These are phyloP conservation scores for Trichophyton mentagrophytes DNA, from an alignment of 2,329 filamentous ascomycete genomes.

Conservation along the genomic window DNA sequence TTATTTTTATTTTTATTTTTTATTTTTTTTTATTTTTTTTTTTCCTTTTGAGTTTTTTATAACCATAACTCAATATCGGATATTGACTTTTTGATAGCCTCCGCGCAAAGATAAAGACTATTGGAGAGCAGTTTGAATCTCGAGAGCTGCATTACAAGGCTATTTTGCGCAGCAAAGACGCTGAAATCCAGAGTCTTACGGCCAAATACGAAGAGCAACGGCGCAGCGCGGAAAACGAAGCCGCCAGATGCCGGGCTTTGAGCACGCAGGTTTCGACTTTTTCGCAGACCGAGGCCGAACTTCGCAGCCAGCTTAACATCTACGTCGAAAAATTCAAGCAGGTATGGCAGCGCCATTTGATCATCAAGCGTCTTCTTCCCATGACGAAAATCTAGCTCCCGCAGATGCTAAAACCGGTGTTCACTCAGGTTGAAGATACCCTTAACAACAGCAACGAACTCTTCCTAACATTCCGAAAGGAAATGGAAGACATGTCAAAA, in stretches of 20 bases:
- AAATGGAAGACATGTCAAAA: slow-evolving; percentile 99
- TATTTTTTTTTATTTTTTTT: no score
- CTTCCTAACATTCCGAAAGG: slow-evolving; percentile 91
- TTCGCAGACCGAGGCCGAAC: slow-evolving; percentile 86
- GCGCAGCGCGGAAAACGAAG: slow-evolving; percentile 73
- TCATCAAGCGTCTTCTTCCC: neutral
- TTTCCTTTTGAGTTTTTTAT: neutral
- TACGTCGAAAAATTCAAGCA: slow-evolving; percentile 99
- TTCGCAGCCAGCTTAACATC: slow-evolving; percentile 89
- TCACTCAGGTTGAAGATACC: slow-evolving; percentile 80
- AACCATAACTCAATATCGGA: slow-evolving; percentile 5
- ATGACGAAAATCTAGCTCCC: neutral
- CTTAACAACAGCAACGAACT: slow-evolving; percentile 97
- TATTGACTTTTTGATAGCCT: slow-evolving; percentile 29
- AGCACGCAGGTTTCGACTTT: slow-evolving; percentile 90
- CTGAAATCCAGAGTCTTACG: slow-evolving; percentile 86
- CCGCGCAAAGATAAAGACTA: slow-evolving; percentile 70
- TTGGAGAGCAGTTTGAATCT: slow-evolving; percentile 93
- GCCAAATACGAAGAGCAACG: slow-evolving; percentile 81
- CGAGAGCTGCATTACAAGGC: slow-evolving; percentile 90
- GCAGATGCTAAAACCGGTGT: neutral
- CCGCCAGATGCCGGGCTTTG: slow-evolving; percentile 65
- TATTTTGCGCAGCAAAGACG: slow-evolving; percentile 81
- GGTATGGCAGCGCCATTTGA: slow-evolving; percentile 47
- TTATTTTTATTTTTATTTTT: neutral